Conservation (phyloP, 2,329 filamentous ascomycete genomes). For the Lecanosticta acicola region DNA sequence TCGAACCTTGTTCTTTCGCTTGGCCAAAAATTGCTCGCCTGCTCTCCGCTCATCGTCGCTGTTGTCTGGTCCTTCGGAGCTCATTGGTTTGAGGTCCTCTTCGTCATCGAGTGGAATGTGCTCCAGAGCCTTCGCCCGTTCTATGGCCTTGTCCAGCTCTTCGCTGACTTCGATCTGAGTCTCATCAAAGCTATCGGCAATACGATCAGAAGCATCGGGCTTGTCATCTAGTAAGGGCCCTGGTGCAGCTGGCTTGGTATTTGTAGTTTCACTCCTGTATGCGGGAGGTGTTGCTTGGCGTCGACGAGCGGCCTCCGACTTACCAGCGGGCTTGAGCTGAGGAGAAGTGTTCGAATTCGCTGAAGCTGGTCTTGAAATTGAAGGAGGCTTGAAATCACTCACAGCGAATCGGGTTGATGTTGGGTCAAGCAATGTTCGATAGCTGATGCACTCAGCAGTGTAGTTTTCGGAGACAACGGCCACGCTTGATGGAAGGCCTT, state of each 20-base stretch:
- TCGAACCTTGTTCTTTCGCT: conserved; percentile 20
- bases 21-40: conserved; percentile 12
- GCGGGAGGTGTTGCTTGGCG: conserved; percentile 38
- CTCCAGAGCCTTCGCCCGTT: conserved; percentile 55
- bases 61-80: conserved; percentile 18
- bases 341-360: conserved; percentile 36
- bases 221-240: conserved; percentile 1
- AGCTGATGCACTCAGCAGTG: conserved; percentile 41
- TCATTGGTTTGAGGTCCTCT: conserved; percentile 30
- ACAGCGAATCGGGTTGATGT: conserved; percentile 56
- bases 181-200: conserved; percentile 8
- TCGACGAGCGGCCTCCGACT: conserved; percentile 36
- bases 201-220: conserved; percentile 3
- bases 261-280: conserved; percentile 32
- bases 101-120: conserved; percentile 48
- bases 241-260: background rate
- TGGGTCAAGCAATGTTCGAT: conserved; percentile 44
- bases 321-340: conserved; percentile 46
- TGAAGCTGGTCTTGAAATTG: conserved; percentile 8
- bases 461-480: conserved; percentile 47
- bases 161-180: conserved; percentile 36
- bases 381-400: conserved; percentile 13
- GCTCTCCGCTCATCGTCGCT: conserved; percentile 7
- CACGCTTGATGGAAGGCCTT: conserved; percentile 44
- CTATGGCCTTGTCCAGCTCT: conserved; percentile 60